phyloP scores from a whole-genome alignment of 805 yeast species.

The Pichia exigua region DNA sequence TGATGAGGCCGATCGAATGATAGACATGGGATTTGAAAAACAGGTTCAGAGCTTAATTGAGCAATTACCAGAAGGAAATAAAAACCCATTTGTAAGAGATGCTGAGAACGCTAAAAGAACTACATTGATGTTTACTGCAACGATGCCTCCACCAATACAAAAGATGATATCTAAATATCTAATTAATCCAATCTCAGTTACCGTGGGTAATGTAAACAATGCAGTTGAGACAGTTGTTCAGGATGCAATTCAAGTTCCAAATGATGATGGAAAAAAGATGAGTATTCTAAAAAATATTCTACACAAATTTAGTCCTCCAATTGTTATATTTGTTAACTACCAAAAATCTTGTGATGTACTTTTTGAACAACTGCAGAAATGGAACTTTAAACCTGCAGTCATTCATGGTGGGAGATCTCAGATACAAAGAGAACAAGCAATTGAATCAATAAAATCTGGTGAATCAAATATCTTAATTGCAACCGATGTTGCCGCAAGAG shows the following conservation, averaged over 20 bases:
- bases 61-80: slow-evolving; percentile 41
- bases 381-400: slow-evolving; percentile 45
- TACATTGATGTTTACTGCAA: slow-evolving; percentile 92
- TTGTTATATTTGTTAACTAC: slow-evolving; percentile 76
- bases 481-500: slow-evolving; percentile 94
- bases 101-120: slow-evolving; percentile 36
- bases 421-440: slow-evolving; percentile 74
- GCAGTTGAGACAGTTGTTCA: slow-evolving; percentile 67
- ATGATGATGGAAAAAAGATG: slow-evolving; percentile 39
- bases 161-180: slow-evolving; percentile 57
- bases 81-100: slow-evolving; percentile 30
- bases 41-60: slow-evolving; percentile 58
- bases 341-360: slow-evolving; percentile 66
- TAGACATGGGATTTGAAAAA: slow-evolving; percentile 88
- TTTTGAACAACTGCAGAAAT: slow-evolving; percentile 39
- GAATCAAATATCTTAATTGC: slow-evolving; percentile 65
- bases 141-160: slow-evolving; percentile 73
- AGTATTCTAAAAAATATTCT: slow-evolving; percentile 35
- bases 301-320: slow-evolving; percentile 45
- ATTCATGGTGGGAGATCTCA: slow-evolving; percentile 88
- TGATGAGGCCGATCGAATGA: slow-evolving; percentile 96
- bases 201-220: slow-evolving; percentile 60
- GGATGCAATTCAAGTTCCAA: slow-evolving; percentile 44
- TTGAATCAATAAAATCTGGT: slow-evolving; percentile 49
- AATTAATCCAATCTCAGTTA: slow-evolving; percentile 50